Conservation (phyloP, 164 flowering plant species). For the Dillenia suffruticosa region DNA sequence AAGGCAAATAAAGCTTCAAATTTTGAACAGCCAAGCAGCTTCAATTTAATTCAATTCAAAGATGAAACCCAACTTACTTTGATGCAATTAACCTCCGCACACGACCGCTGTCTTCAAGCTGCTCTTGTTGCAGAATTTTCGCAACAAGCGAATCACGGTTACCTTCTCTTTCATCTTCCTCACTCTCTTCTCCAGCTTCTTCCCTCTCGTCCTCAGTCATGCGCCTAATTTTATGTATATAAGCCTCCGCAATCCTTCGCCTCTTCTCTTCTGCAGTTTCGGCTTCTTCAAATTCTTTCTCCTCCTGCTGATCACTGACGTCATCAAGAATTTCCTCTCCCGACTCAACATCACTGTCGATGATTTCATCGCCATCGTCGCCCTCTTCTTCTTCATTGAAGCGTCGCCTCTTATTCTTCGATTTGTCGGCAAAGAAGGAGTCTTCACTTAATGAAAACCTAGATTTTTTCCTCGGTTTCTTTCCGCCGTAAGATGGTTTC, state of each 20-base stretch:
- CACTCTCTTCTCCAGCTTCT: conserved; percentile 25
- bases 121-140: conserved; percentile 56
- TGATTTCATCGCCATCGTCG: conserved; percentile 27
- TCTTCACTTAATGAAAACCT: conserved; percentile 24
- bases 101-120: conserved; percentile 81
- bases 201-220: conserved; percentile 34
- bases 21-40: background rate
- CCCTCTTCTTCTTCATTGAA: conserved; percentile 15
- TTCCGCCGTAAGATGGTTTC: conserved; percentile 20
- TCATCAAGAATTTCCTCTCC: conserved; percentile 10
- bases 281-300: conserved; percentile 21
- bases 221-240: conserved; percentile 26
- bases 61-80: conserved; percentile 29
- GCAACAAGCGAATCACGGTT: conserved; percentile 51
- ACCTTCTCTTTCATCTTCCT: conserved; percentile 34
- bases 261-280: conserved; percentile 64
- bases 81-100: conserved; percentile 63
- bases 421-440: conserved; percentile 33
- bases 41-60: too few species aligned
- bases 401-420: conserved; percentile 22
- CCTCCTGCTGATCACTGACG: conserved; percentile 17
- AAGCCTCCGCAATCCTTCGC: conserved; percentile 39
- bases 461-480: conserved; percentile 18
- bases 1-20: background rate
- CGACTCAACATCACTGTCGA: conserved; percentile 28